These are phyloP conservation scores for Cladosporium sp. DNA, from an alignment of 2,329 filamentous ascomycete genomes.

Conservation along the genomic window DNA sequence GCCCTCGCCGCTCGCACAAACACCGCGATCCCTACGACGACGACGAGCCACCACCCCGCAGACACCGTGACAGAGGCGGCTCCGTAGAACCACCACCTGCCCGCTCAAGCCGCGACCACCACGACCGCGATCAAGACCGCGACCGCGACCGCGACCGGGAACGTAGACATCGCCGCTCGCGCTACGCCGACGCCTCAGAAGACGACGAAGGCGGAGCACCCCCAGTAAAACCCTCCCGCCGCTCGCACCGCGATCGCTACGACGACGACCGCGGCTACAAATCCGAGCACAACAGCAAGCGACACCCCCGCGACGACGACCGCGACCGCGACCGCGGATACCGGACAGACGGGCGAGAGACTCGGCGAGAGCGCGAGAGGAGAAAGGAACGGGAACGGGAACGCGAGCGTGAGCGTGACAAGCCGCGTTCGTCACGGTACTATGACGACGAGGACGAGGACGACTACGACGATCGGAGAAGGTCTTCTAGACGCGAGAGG, in stretches of 20 bases:
- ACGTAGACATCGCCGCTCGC: conserved; percentile 9
- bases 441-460: neutral
- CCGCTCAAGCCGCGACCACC: neutral
- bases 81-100: conserved; percentile 4
- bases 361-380: conserved; percentile 11
- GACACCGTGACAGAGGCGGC: neutral
- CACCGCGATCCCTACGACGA: conserved; percentile 8
- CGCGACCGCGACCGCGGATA: conserved; percentile 8
- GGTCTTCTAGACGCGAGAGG: conserved; percentile 2
- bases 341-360: conserved; percentile 12
- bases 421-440: neutral
- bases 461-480: conserved; percentile 2
- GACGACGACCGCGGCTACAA: conserved; percentile 12
- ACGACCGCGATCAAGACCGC: conserved; percentile 1
- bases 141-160: conserved; percentile 1
- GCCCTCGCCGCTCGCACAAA: conserved; percentile 3
- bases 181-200: conserved; percentile 7
- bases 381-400: conserved; percentile 8
- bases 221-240: neutral
- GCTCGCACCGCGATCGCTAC: conserved; percentile 8
- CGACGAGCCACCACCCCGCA: neutral
- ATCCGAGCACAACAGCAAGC: conserved; percentile 9
- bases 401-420: conserved; percentile 4
- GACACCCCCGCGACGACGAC: neutral
- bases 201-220: conserved; percentile 5